Conservation (phyloP, 306 rosid species). For the Rosa persica region DNA sequence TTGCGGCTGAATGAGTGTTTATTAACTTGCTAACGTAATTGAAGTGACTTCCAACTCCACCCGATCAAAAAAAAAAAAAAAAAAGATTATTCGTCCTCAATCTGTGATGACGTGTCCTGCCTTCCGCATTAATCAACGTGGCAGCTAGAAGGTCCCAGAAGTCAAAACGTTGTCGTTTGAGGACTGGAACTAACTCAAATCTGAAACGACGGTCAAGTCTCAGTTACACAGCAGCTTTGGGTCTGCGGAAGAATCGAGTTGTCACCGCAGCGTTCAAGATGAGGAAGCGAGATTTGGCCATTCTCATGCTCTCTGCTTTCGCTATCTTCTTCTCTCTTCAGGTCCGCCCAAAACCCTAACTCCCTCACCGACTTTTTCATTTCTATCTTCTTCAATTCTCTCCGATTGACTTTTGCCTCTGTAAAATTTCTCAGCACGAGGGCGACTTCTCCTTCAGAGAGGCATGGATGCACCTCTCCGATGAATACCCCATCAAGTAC, state of each 20-base stretch:
- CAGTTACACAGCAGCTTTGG: neutral
- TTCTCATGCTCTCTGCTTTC: constrained; percentile 96
- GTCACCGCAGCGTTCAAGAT: constrained; percentile 26
- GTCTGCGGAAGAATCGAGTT: neutral
- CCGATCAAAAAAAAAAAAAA: no score
- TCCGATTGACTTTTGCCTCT: neutral
- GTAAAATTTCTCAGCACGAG: constrained; percentile 61
- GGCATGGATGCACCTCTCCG: constrained; percentile 93
- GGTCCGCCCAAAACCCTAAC: constrained; percentile 33
- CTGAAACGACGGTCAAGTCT: no score
- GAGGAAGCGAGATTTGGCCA: constrained; percentile 99
- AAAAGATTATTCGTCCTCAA: no score
- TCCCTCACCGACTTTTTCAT: neutral
- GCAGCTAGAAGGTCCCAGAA: no score
- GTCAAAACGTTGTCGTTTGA: neutral
- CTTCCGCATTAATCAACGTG: no score
- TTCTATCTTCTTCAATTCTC: neutral
- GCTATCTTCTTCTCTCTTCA: constrained; percentile 98
- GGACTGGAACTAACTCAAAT: neutral
- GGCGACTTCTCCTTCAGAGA: constrained; percentile 93
- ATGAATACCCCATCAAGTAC: constrained; percentile 87
- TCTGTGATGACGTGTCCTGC: no score
- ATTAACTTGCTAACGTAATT: no score
- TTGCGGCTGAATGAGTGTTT: no score
- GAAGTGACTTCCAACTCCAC: no score